A percentile compares a stretch with the other conserved stretches of the same genome.
These are phyloP conservation scores for Alternaria ventricosa DNA, from an alignment of 2,329 filamentous ascomycete species.

Conservation along the genomic window DNA sequence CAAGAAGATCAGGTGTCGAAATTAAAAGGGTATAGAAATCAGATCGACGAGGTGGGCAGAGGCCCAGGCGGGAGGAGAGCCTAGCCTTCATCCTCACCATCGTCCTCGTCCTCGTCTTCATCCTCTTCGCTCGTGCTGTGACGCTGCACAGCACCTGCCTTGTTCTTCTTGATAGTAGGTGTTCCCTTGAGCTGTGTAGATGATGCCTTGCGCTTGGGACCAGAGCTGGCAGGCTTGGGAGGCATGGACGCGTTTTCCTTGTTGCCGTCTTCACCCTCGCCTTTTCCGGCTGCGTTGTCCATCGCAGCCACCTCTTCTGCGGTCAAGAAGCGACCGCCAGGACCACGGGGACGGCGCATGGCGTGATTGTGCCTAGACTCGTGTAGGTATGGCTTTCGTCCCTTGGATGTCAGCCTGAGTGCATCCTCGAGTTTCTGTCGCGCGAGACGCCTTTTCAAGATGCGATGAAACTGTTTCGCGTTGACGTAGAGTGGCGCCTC, in stretches of 20 bases:
- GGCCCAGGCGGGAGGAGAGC: background rate
- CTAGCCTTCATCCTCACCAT: slow-evolving; percentile 57
- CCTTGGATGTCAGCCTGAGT: slow-evolving; percentile 88
- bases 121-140: slow-evolving; percentile 60
- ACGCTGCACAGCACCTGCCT: slow-evolving; percentile 48
- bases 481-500: slow-evolving; percentile 98
- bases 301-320: slow-evolving; percentile 94
- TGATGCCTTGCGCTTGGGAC: slow-evolving; percentile 44
- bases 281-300: slow-evolving; percentile 58
- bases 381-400: slow-evolving; percentile 94
- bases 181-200: slow-evolving; percentile 39
- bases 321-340: slow-evolving; percentile 93
- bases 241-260: slow-evolving; percentile 48
- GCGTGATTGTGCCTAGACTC: slow-evolving; percentile 98
- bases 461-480: slow-evolving; percentile 97
- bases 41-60: slow-evolving; percentile 5
- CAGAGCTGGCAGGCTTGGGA: slow-evolving; percentile 28
- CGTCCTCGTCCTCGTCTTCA: slow-evolving; percentile 59
- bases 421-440: slow-evolving; percentile 94
- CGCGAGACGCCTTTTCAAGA: slow-evolving; percentile 90
- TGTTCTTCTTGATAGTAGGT: slow-evolving; percentile 57
- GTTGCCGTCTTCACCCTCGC: slow-evolving; percentile 43
- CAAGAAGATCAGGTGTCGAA: slow-evolving; percentile 26
- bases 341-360: slow-evolving; percentile 92
- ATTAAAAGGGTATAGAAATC: slow-evolving; percentile 28